Percentiles rank a stretch among this genome's conserved stretches.
Evolutionary conservation across 176 grass and related monocot genomes (phyloP).

Genomic region (Aegilops bicornis): DNA sequence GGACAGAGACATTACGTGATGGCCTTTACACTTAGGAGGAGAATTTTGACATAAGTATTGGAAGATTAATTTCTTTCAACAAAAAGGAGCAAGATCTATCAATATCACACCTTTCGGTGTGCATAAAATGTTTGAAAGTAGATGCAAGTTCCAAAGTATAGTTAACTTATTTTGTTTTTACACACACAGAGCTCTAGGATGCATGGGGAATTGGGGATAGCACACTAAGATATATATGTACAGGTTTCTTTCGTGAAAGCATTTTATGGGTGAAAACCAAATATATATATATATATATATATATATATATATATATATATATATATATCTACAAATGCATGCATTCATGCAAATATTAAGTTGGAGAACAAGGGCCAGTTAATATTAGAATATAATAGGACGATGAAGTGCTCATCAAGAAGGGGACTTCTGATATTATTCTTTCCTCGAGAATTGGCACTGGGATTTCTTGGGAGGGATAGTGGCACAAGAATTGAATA

Average conservation of each 20-base stretch:
- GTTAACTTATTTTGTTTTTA: constrained; percentile 28
- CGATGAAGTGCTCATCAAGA: constrained; percentile 49
- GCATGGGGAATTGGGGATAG: not conserved
- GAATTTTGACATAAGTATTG: constrained; percentile 38
- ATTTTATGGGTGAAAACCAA: not conserved
- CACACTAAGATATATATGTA: not conserved
- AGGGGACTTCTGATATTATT: constrained; percentile 48
- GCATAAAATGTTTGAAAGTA: constrained; percentile 26
- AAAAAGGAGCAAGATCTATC: constrained; percentile 33
- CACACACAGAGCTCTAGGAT: not conserved
- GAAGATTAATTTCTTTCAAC: constrained; percentile 35
- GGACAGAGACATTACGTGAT: constrained; percentile 16
- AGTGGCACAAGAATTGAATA: constrained; percentile 44
- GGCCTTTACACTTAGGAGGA: constrained; percentile 46
- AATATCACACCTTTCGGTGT: constrained; percentile 42
- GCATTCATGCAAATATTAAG: not conserved
- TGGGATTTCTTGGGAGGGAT: constrained; percentile 31
- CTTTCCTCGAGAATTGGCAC: constrained; percentile 40
- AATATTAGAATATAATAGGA: constrained; percentile 13
- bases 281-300: too few species aligned
- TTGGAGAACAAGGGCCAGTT: not conserved
- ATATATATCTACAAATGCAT: not conserved
- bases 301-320: too few species aligned
- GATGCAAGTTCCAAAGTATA: not conserved
- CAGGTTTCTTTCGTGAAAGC: not conserved